phyloP scores from a whole-genome alignment of 2,329 filamentous ascomycete genomes.

The Diplodia sapinea region DNA sequence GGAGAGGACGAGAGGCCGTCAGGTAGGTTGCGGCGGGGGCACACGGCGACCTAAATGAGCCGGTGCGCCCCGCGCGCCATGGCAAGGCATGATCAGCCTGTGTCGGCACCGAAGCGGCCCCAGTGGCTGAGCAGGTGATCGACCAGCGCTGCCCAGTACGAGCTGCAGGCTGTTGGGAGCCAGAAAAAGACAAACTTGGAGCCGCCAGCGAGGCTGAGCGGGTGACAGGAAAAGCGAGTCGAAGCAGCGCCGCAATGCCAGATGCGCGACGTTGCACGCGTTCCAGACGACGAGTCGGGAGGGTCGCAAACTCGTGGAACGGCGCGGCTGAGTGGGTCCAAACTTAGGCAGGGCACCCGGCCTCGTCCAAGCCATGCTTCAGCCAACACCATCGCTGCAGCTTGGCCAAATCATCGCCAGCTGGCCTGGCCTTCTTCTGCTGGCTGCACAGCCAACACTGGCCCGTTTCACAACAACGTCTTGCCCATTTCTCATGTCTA shows the following conservation, averaged over 20 bases:
- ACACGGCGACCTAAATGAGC: constrained; percentile 18
- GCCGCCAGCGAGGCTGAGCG: not conserved
- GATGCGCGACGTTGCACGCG: not conserved
- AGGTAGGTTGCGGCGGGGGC: constrained; percentile 17
- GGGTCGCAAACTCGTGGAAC: not conserved
- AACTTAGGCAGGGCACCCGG: not conserved
- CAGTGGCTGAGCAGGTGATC: constrained; percentile 23
- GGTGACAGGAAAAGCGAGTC: not conserved
- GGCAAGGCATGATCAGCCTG: constrained; percentile 15
- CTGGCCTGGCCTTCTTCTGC: too few species aligned
- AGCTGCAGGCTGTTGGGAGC: constrained; percentile 9
- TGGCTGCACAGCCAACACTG: not conserved
- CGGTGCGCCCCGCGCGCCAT: constrained; percentile 12
- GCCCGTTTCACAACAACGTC: not conserved
- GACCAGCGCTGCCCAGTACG: constrained; percentile 7
- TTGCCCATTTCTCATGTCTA: not conserved
- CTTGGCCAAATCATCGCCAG: not conserved
- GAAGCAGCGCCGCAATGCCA: not conserved
- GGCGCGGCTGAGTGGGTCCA: not conserved
- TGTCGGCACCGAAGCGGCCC: constrained; percentile 7
- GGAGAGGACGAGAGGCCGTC: constrained; percentile 10
- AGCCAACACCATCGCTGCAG: too few species aligned
- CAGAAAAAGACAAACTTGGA: too few species aligned
- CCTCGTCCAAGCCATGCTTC: too few species aligned
- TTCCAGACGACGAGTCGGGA: not conserved